Evolutionary conservation across 2,329 filamentous ascomycete genomes (phyloP).

Genomic region (Xylaria sp.): DNA sequence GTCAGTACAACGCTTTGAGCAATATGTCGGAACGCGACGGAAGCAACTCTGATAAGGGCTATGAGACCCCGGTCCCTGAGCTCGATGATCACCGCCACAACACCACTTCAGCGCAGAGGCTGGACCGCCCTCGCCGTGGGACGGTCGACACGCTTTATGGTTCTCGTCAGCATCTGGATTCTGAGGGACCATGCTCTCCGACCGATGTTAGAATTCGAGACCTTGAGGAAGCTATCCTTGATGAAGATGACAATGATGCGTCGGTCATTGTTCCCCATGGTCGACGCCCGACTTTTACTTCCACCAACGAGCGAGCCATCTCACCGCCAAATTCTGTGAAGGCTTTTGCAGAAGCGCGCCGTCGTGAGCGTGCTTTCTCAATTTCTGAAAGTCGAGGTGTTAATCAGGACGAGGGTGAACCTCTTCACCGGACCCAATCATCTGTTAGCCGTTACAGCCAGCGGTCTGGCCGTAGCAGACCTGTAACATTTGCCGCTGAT

Average conservation of each 20-base stretch:
- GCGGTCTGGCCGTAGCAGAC: slow-evolving; percentile 56
- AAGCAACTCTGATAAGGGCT: slow-evolving; percentile 68
- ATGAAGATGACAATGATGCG: slow-evolving; percentile 72
- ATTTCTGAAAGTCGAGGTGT: slow-evolving; percentile 59
- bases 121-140: slow-evolving; percentile 72
- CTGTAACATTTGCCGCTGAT: slow-evolving; percentile 67
- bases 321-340: slow-evolving; percentile 98
- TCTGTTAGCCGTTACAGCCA: slow-evolving; percentile 70
- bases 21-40: slow-evolving; percentile 77
- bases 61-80: slow-evolving; percentile 79
- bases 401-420: slow-evolving; percentile 60
- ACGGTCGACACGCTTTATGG: slow-evolving; percentile 79
- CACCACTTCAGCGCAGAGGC: slow-evolving; percentile 67
- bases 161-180: slow-evolving; percentile 58
- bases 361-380: slow-evolving; percentile 79
- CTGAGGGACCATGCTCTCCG: slow-evolving; percentile 55
- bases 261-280: slow-evolving; percentile 58
- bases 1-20: slow-evolving; percentile 54
- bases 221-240: slow-evolving; percentile 86
- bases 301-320: slow-evolving; percentile 70
- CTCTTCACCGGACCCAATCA: slow-evolving; percentile 77
- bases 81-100: slow-evolving; percentile 89
- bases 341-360: slow-evolving; percentile 91
- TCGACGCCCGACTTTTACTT: slow-evolving; percentile 68
- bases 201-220: slow-evolving; percentile 70